Percentiles rank a stretch among this genome's conserved stretches.
These are phyloP conservation scores for Pythium phragmiticola DNA, from an alignment of 352 stramenopile species.

Conservation along the genomic window DNA sequence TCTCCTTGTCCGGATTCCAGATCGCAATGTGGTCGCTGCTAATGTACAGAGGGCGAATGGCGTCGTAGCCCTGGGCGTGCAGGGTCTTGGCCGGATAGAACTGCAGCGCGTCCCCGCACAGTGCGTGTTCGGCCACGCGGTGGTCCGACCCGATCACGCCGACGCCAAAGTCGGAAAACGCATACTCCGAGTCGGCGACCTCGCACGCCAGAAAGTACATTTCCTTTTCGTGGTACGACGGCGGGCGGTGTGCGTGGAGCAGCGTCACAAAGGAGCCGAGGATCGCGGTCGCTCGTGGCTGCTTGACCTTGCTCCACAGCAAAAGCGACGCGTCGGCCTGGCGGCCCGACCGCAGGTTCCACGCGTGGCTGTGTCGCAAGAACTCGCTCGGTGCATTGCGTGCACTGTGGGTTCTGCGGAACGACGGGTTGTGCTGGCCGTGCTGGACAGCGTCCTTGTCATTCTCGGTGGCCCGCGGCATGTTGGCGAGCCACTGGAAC, in stretches of 20 bases:
- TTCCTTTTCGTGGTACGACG: constrained; percentile 74
- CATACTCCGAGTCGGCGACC: constrained; percentile 64
- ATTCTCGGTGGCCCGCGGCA: constrained; percentile 24
- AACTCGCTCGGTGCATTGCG: constrained; percentile 46
- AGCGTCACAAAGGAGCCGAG: constrained; percentile 52
- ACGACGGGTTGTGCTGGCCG: constrained; percentile 24
- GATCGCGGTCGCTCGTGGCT: constrained; percentile 68
- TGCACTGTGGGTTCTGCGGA: constrained; percentile 19
- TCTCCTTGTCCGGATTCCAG: constrained; percentile 37
- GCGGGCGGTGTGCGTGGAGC: constrained; percentile 27
- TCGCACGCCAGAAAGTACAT: constrained; percentile 75
- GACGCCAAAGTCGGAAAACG: constrained; percentile 65
- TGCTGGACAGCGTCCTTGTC: constrained; percentile 3
- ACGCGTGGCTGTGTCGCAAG: constrained; percentile 54
- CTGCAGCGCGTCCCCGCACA: constrained; percentile 61
- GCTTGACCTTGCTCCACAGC: constrained; percentile 65
- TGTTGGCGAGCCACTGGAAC: constrained; percentile 36
- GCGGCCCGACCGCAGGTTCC: constrained; percentile 61
- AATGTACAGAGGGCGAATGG: constrained; percentile 47
- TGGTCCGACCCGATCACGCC: constrained; percentile 49
- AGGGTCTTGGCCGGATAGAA: constrained; percentile 43
- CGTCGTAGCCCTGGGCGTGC: constrained; percentile 14
- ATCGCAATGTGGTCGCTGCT: constrained; percentile 61
- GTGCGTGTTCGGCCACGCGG: constrained; percentile 31
- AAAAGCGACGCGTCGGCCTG: constrained; percentile 78